phyloP scores from a whole-genome alignment of 2,329 filamentous ascomycete species.

The Claviceps digitariae region DNA sequence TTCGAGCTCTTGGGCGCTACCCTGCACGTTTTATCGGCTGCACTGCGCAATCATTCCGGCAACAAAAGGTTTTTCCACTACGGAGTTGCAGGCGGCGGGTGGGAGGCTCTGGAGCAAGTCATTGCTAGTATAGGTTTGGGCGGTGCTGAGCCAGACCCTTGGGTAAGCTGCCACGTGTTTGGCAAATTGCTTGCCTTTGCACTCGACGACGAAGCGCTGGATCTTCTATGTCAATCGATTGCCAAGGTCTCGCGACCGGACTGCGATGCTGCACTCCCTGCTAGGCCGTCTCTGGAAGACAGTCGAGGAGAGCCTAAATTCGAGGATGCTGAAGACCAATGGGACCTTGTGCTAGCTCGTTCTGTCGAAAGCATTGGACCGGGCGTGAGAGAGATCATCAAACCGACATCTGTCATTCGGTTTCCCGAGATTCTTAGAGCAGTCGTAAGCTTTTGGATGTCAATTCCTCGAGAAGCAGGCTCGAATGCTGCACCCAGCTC shows the following conservation, averaged over 20 bases:
- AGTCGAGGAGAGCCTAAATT: conserved; percentile 9
- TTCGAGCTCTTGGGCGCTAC: conserved; percentile 58
- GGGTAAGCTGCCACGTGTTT: conserved; percentile 61
- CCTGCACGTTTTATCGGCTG: conserved; percentile 61
- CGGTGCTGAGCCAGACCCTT: conserved; percentile 52
- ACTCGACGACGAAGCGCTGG: conserved; percentile 62
- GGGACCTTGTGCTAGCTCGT: conserved; percentile 23
- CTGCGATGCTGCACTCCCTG: conserved; percentile 9
- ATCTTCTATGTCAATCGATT: conserved; percentile 49
- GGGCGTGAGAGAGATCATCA: conserved; percentile 34
- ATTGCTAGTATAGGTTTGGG: conserved; percentile 55
- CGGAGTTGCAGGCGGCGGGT: conserved; percentile 63
- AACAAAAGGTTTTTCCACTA: conserved; percentile 80
- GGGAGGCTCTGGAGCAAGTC: conserved; percentile 60
- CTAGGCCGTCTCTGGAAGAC: conserved; percentile 5
- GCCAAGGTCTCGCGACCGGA: conserved; percentile 23
- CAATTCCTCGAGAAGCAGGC: conserved; percentile 36
- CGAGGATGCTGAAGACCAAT: conserved; percentile 19
- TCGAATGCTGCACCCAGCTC: conserved; percentile 38
- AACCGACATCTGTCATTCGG: conserved; percentile 37
- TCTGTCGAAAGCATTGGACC: conserved; percentile 24
- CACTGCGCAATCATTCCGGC: conserved; percentile 65
- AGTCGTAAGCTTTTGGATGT: conserved; percentile 50
- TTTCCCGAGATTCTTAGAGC: conserved; percentile 50
- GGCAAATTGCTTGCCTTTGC: conserved; percentile 72